Evolutionary conservation across 1,284 basidiomycete species (phyloP), one percentile per base, ranked within the genome.

Genomic region (Flammula alnicola): DNA sequence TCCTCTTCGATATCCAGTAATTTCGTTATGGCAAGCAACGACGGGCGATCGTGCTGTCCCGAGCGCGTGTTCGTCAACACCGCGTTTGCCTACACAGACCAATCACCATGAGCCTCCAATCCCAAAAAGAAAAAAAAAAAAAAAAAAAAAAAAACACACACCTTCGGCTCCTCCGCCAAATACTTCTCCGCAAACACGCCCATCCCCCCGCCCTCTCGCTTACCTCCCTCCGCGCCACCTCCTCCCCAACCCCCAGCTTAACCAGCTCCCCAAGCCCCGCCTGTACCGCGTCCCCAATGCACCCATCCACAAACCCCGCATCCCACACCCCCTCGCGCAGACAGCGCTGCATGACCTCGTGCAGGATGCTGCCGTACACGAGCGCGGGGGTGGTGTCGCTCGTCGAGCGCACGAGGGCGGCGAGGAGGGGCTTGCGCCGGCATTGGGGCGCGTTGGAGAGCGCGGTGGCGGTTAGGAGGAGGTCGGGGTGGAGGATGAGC

Each of bases 1-100:
- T 98, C 95, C 67, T 99, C 96, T 73, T 99, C 97, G 32, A 97
- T 81, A 51, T 95, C 95, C 54, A 91, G 80, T 2, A 95, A 67
- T 19, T 84, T 75, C 7, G 80, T 76, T 44, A 98, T 86, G 0
- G 91, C 88, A 0, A 96, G 76, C 4, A 79, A 71, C 0, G 83
- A 77, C 0, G 68, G 69, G 23, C 77, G 61, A 44, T 75, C 74
- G 7, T 75, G 66, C 16, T 76, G 72, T 1, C 60, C 58, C 11
- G 81, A 69, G 22, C 88, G 79, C 1, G 85, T 86, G 60, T 93
- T 83, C 1, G 75, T 75, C 5, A 95, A 72, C 22, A 79, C 63
- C 0, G 85, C 91, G n/a, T 79, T 70, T 0, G 76, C 63, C 88
- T 93, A 45, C 27, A 30, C 25, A 20, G 30, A 26, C n/a, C n/a